Conservation (phyloP, 2,329 filamentous ascomycete genomes). For the Clonostachys rosea region DNA sequence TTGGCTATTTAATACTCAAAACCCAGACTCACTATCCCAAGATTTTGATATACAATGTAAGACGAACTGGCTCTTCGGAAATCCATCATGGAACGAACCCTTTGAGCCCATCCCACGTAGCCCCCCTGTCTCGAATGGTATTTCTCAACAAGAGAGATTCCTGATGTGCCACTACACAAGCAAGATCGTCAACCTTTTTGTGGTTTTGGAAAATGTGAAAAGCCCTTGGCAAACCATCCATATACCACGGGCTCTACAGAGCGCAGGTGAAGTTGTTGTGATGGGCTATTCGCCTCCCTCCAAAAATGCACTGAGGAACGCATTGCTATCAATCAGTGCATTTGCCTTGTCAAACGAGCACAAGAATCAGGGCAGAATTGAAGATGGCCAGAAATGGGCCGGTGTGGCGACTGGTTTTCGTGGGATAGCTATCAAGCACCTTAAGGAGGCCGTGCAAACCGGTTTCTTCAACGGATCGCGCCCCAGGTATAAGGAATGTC, state of each 20-base stretch:
- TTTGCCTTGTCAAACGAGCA: constrained; percentile 14
- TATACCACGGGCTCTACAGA: constrained; percentile 12
- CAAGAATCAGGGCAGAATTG: constrained; percentile 2
- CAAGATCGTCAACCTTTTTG: constrained; percentile 14
- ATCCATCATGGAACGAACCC: background rate
- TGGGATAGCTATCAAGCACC: constrained; percentile 9
- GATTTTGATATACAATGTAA: background rate
- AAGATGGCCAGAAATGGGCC: constrained; percentile 9
- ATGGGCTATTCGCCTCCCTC: constrained; percentile 10
- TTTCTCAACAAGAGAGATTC: constrained; percentile 10
- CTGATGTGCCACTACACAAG: constrained; percentile 15
- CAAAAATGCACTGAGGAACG: constrained; percentile 12
- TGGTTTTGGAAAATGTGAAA: constrained; percentile 15
- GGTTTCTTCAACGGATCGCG: constrained; percentile 3
- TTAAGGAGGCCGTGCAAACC: constrained; percentile 11
- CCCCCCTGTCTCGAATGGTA: background rate
- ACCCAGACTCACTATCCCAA: too few species aligned
- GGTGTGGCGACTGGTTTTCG: constrained; percentile 5
- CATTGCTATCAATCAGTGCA: constrained; percentile 14
- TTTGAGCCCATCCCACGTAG: too few species aligned
- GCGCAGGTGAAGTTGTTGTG: constrained; percentile 12
- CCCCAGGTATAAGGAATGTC: constrained; percentile 17
- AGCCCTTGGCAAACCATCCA: constrained; percentile 18
- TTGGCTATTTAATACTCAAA: background rate
- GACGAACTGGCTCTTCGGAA: background rate